Percentiles rank a stretch among this genome's conserved stretches.
phyloP scores from a whole-genome alignment of 805 yeast genomes.

The Nakazawaea siamensis region DNA sequence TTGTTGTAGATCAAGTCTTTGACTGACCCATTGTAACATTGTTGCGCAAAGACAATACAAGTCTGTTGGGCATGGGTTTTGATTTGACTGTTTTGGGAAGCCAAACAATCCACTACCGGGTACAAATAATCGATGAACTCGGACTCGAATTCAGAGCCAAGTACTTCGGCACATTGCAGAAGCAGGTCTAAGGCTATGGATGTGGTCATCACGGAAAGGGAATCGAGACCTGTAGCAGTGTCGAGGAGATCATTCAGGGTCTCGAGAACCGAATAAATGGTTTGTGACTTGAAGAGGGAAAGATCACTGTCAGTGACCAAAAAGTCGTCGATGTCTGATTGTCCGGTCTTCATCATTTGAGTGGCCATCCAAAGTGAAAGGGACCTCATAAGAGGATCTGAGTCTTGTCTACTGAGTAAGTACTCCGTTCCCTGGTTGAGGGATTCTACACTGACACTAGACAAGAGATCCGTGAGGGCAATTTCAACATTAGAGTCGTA shows the following conservation, averaged over 20 bases:
- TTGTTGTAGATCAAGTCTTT: slow-evolving; percentile 51
- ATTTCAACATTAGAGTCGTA: slow-evolving; percentile 17
- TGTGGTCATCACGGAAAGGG: too few species aligned
- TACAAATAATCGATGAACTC: slow-evolving; percentile 66
- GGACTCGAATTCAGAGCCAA: slow-evolving; percentile 30
- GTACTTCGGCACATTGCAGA: slow-evolving; percentile 19
- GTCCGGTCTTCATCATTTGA: slow-evolving; percentile 20
- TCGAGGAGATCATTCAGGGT: too few species aligned
- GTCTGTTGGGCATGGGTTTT: slow-evolving; percentile 47
- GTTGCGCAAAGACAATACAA: slow-evolving; percentile 38
- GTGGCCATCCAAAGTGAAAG: slow-evolving; percentile 32
- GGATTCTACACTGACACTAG: not conserved
- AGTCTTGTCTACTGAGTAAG: not conserved
- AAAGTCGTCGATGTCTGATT: too few species aligned
- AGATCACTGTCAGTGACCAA: too few species aligned
- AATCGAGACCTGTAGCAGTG: too few species aligned
- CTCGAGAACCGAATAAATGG: slow-evolving; percentile 25
- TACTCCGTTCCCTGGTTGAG: not conserved
- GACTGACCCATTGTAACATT: slow-evolving; percentile 50
- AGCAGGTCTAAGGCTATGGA: slow-evolving; percentile 39
- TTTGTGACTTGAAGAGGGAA: slow-evolving; percentile 14
- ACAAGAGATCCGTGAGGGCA: slow-evolving; percentile 11
- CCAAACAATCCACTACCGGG: slow-evolving; percentile 66
- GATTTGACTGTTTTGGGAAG: slow-evolving; percentile 39
- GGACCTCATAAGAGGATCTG: slow-evolving; percentile 15